Evolutionary conservation across 768 basidiomycete species (phyloP), one percentile per base, ranked within the genome.

Genomic region (Tricholomella constricta): DNA sequence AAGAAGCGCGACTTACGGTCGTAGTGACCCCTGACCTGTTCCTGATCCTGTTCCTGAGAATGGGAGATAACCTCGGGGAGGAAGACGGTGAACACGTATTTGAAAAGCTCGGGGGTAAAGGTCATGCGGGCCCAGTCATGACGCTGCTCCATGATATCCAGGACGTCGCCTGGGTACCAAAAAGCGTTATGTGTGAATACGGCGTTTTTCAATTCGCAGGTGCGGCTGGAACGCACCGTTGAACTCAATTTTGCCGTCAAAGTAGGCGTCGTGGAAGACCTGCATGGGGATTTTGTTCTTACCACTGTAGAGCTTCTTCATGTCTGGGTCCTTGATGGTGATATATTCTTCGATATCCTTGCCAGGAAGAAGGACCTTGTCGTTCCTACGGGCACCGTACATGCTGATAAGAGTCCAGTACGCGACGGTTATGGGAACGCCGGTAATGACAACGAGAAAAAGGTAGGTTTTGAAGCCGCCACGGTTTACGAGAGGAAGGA

Each of bases 241-340:
- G 69, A 99, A 90, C 51, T 98, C 95, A 55, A 95, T 84, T 74
- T 98, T 98, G 44, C 88, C 88, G 45, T 95, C 94, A 68, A 99
- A 98, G 75, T 89, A 98, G 57, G 93, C 91, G 77, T 99, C 97
- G 67, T 98, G 88, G 79, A 97, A 96, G 60, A 90, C 74, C 73
- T 99, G 96, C 88, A 97, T 95, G 46, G 94, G 94, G 52, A 99
- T 98, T 73, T 97, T 98, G 62, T 85, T 82, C 72, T 86, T 90
- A 58, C 86, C 88, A 27, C 82, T 72, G 75, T 95, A 98, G 54
- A 84, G 77, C 26, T 79, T 77, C 76, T 85, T 90, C 67, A 98
- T 80, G 54, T 86, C 88, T 0, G 75, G 71, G 74, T 96, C 93
- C 55, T 91, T 86, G 74, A 98, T 88, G 40, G 86, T 88, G 65